phyloP scores from a whole-genome alignment of 108 stramenopile species.

The Nannochloropsis gaditana region DNA sequence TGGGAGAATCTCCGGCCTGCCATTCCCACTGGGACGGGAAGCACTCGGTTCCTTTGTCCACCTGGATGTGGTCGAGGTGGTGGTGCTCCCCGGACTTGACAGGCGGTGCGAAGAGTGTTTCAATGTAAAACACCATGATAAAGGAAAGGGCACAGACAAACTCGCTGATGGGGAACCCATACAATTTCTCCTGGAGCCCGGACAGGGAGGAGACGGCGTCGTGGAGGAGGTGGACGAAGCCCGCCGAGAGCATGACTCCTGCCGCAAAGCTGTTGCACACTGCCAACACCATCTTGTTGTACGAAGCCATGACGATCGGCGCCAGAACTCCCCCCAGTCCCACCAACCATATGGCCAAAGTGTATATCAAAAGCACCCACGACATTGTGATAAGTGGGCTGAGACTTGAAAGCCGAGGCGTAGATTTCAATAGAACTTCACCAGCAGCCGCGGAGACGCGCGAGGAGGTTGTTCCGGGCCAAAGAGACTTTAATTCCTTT shows the following conservation, averaged over 20 bases:
- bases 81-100: neutral
- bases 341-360: constrained; percentile 4
- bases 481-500: no score
- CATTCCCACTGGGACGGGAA: constrained; percentile 8
- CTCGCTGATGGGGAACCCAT: neutral
- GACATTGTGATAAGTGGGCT: constrained; percentile 15
- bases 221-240: constrained; percentile 11
- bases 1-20: neutral
- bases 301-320: neutral
- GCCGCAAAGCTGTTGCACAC: neutral
- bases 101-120: neutral
- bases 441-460: no score
- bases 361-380: neutral
- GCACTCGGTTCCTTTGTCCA: constrained; percentile 10
- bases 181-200: neutral
- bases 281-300: constrained; percentile 11
- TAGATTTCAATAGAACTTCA: neutral
- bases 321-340: neutral
- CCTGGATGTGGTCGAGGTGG: constrained; percentile 13
- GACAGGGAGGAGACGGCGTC: constrained; percentile 8
- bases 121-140: neutral
- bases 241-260: neutral
- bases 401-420: neutral
- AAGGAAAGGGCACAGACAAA: neutral
- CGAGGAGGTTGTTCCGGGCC: no score